Evolutionary conservation across 2,329 filamentous ascomycete genomes (phyloP).

Genomic region (Magnaporthiopsis incrustans): DNA sequence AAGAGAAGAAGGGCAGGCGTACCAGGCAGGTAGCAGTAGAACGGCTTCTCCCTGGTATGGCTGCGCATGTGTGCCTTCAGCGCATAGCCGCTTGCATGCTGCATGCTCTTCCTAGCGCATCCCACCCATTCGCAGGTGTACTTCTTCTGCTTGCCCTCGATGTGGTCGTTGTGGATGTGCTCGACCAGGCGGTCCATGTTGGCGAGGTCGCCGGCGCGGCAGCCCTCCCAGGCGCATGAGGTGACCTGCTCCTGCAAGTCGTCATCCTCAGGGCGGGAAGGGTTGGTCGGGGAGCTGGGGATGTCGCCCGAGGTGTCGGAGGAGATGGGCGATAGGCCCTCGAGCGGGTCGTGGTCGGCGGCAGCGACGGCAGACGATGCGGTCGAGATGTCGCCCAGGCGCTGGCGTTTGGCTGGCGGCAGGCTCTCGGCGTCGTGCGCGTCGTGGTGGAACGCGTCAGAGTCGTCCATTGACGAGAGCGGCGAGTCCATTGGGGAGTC

Average conservation of each 20-base stretch:
- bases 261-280: slow-evolving; percentile 61
- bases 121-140: slow-evolving; percentile 98
- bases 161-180: slow-evolving; percentile 88
- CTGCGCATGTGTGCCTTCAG: slow-evolving; percentile 96
- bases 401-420: slow-evolving; percentile 38
- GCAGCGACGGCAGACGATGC: slow-evolving; percentile 37
- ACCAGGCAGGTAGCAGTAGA: slow-evolving; percentile 94
- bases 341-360: slow-evolving; percentile 38
- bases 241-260: slow-evolving; percentile 73
- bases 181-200: slow-evolving; percentile 78
- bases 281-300: slow-evolving; percentile 51
- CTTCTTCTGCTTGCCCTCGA: slow-evolving; percentile 87
- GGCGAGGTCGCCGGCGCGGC: slow-evolving; percentile 58
- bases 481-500: slow-evolving; percentile 33
- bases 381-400: slow-evolving; percentile 32
- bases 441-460: slow-evolving; percentile 39
- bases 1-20: slow-evolving; percentile 20
- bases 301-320: slow-evolving; percentile 85
- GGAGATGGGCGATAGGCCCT: slow-evolving; percentile 65
- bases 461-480: slow-evolving; percentile 38
- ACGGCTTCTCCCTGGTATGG: slow-evolving; percentile 96
- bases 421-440: slow-evolving; percentile 31
- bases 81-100: slow-evolving; percentile 92
- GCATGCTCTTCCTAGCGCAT: slow-evolving; percentile 78
- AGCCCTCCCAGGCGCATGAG: slow-evolving; percentile 70